These are phyloP conservation scores for Isabelozyma pseudorhagii DNA, from an alignment of 805 yeast species.

Conservation along the genomic window DNA sequence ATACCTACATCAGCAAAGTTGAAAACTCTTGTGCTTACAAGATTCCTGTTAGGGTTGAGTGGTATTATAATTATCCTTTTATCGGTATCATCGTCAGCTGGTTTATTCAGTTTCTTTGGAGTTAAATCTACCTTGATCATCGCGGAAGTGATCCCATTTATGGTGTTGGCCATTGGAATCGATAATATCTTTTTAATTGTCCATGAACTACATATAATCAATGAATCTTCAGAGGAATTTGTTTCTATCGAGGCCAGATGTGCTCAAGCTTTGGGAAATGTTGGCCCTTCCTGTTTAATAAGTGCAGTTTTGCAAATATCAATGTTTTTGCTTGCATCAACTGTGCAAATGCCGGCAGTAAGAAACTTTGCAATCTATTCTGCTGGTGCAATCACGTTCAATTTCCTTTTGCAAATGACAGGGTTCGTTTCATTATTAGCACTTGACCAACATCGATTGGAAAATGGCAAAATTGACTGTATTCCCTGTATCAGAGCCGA, in stretches of 20 bases:
- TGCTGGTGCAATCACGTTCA: conserved; percentile 78
- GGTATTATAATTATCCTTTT: conserved; percentile 80
- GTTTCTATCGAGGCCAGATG: conserved; percentile 53
- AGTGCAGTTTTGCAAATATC: conserved; percentile 76
- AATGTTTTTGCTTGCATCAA: conserved; percentile 74
- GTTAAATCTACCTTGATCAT: conserved; percentile 85
- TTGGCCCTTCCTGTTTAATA: conserved; percentile 84
- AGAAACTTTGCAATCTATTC: conserved; percentile 89
- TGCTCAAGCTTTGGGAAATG: conserved; percentile 59
- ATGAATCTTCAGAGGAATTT: conserved; percentile 35
- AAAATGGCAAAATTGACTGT: conserved; percentile 56
- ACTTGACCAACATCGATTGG: conserved; percentile 61
- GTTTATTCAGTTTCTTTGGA: conserved; percentile 72
- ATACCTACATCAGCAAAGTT: conserved; percentile 35
- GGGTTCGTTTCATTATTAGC: conserved; percentile 72
- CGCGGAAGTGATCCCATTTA: conserved; percentile 94
- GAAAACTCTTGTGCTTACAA: conserved; percentile 44
- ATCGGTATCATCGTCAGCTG: conserved; percentile 81
- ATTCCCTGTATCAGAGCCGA: conserved; percentile 50
- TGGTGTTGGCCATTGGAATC: conserved; percentile 92
- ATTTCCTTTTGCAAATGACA: conserved; percentile 76
- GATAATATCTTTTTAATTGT: conserved; percentile 88
- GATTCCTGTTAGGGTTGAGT: conserved; percentile 74
- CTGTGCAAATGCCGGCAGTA: conserved; percentile 94
- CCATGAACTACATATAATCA: conserved; percentile 66